These are phyloP conservation scores for Neoarthrinium moseri DNA, from an alignment of 2,329 filamentous ascomycete species.

Conservation along the genomic window DNA sequence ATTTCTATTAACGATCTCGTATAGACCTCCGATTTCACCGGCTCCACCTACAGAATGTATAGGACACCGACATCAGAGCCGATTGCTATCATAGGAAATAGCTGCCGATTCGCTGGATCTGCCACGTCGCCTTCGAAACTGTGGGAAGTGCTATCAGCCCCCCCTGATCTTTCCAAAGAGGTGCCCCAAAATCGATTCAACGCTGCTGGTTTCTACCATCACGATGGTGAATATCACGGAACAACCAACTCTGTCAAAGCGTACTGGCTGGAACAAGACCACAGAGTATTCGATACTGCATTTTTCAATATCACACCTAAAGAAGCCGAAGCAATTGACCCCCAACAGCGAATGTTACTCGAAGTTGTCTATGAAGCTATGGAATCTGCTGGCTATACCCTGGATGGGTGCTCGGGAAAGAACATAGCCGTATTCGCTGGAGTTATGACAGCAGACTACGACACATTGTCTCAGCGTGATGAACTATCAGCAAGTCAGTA, in stretches of 20 bases:
- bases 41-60: constrained; percentile 16
- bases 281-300: constrained; percentile 25
- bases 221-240: constrained; percentile 28
- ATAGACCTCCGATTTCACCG: neutral
- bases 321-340: constrained; percentile 33
- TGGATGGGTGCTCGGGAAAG: constrained; percentile 23
- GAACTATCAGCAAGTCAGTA: constrained; percentile 25
- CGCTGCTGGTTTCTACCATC: constrained; percentile 26
- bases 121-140: constrained; percentile 24
- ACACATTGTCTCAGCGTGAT: constrained; percentile 25
- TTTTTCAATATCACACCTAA: constrained; percentile 34
- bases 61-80: constrained; percentile 18
- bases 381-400: constrained; percentile 29
- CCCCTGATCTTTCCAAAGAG: constrained; percentile 25
- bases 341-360: constrained; percentile 29
- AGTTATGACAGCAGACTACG: constrained; percentile 31
- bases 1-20: too few relatives aligned
- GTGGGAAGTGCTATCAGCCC: constrained; percentile 23
- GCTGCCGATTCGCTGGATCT: constrained; percentile 27
- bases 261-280: constrained; percentile 27
- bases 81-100: constrained; percentile 27
- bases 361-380: constrained; percentile 35
- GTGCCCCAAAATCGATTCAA: constrained; percentile 24
- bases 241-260: constrained; percentile 26
- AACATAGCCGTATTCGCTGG: constrained; percentile 30